phyloP scores from a whole-genome alignment of 2,329 filamentous ascomycete species.

The Penicillium sp. region DNA sequence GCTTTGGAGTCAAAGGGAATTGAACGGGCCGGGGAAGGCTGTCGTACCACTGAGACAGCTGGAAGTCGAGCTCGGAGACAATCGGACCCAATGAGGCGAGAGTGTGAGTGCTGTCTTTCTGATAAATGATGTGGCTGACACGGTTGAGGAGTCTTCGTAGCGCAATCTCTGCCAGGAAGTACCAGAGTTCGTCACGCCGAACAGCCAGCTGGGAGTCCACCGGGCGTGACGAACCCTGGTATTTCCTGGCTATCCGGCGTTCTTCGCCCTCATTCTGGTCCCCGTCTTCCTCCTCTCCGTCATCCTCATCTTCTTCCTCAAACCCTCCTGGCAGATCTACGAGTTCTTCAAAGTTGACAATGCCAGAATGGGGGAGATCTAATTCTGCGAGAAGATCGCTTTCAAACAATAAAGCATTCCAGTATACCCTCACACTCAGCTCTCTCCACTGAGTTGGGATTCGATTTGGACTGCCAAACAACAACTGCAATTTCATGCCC shows the following conservation, averaged over 20 bases:
- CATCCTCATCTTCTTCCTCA: constrained; percentile 61
- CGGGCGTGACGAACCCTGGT: not conserved
- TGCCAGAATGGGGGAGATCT: constrained; percentile 78
- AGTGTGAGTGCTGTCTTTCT: constrained; percentile 68
- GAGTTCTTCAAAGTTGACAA: constrained; percentile 77
- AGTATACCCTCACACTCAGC: constrained; percentile 75
- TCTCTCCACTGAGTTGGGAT: constrained; percentile 70
- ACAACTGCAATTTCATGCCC: constrained; percentile 76
- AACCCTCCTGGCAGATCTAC: constrained; percentile 77
- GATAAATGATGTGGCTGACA: constrained; percentile 77
- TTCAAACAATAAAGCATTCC: constrained; percentile 79
- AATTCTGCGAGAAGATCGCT: constrained; percentile 77
- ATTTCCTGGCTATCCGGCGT: not conserved
- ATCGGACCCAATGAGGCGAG: constrained; percentile 74
- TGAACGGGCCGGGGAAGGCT: constrained; percentile 71
- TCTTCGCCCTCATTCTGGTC: constrained; percentile 8
- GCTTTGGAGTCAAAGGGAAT: constrained; percentile 69
- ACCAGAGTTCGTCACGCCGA: constrained; percentile 75
- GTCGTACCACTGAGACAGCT: constrained; percentile 82
- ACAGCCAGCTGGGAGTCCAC: not conserved
- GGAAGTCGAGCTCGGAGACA: constrained; percentile 76
- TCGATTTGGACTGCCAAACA: constrained; percentile 70
- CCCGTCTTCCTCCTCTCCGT: constrained; percentile 16
- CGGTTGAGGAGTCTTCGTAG: constrained; percentile 73
- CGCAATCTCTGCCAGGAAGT: constrained; percentile 80